A percentile compares a stretch with the other conserved stretches of the same genome.
These are phyloP conservation scores for Rosa rugosa DNA, from an alignment of 306 rosid species.

Conservation along the genomic window DNA sequence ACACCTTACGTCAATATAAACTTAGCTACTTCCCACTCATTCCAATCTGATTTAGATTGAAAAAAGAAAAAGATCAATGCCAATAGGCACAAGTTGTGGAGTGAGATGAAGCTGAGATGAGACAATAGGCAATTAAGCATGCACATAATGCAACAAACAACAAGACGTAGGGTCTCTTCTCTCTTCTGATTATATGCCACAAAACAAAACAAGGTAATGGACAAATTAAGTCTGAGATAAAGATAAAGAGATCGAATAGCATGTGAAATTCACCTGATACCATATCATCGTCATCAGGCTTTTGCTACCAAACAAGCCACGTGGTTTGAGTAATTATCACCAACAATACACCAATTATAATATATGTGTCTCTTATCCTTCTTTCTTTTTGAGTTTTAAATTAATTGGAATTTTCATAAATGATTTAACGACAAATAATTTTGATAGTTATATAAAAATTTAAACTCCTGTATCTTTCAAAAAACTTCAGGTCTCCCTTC, in stretches of 20 bases:
- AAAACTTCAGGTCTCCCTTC: no score
- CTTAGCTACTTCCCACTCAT: background rate
- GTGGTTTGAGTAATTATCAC: background rate
- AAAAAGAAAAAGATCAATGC: background rate
- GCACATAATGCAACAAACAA: background rate
- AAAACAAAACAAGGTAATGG: background rate
- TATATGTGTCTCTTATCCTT: background rate
- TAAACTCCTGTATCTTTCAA: no score
- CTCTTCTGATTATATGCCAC: background rate
- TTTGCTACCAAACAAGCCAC: background rate
- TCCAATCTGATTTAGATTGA: background rate
- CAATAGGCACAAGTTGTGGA: background rate
- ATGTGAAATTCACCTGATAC: slow-evolving; percentile 20
- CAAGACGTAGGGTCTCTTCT: background rate
- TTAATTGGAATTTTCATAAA: background rate
- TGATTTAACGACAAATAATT: no score
- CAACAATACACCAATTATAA: background rate
- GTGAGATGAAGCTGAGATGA: background rate
- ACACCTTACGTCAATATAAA: background rate
- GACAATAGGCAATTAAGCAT: background rate
- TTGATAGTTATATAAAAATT: no score
- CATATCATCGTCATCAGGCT: slow-evolving; percentile 7
- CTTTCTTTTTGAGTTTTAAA: background rate
- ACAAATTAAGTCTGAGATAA: background rate
- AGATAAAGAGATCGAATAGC: background rate